Conservation (phyloP, 2,329 filamentous ascomycete species). For the Epichloe sibirici region DNA sequence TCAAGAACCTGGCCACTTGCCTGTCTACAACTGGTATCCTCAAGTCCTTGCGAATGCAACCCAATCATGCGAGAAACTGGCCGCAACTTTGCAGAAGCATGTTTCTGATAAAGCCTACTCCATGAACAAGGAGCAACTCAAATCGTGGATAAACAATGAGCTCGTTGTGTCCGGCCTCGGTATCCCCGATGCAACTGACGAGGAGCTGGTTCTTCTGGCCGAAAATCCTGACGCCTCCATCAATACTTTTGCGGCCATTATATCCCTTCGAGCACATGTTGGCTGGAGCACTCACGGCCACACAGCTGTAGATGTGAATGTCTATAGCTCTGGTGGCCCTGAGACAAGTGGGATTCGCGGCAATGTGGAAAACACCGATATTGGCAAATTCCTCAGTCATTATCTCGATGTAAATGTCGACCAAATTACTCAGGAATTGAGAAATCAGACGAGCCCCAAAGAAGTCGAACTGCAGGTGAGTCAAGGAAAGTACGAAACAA, state of each 20-base stretch:
- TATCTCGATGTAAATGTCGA: conserved; percentile 76
- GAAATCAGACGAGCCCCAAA: conserved; percentile 32
- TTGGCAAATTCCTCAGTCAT: conserved; percentile 67
- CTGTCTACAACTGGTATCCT: conserved; percentile 68
- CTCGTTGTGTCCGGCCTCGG: conserved; percentile 63
- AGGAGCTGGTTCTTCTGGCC: conserved; percentile 58
- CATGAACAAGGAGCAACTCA: conserved; percentile 28
- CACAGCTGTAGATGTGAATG: conserved; percentile 88
- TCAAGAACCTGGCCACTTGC: conserved; percentile 42
- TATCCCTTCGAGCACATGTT: conserved; percentile 76
- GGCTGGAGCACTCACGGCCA: conserved; percentile 95
- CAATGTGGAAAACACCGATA: conserved; percentile 90
- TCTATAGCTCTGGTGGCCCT: conserved; percentile 68
- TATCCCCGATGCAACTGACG: conserved; percentile 57
- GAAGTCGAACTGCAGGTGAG: not conserved
- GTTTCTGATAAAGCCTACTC: conserved; percentile 29
- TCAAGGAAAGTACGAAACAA: not conserved
- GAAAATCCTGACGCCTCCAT: conserved; percentile 41
- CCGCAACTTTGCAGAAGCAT: conserved; percentile 47
- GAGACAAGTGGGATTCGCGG: conserved; percentile 55
- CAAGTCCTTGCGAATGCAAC: conserved; percentile 63
- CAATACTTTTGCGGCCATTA: conserved; percentile 64
- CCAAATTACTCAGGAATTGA: conserved; percentile 63
- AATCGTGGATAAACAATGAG: conserved; percentile 53
- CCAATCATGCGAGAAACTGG: conserved; percentile 62